Conservation (phyloP, 2,329 filamentous ascomycete species). For the Calonectria montana region DNA sequence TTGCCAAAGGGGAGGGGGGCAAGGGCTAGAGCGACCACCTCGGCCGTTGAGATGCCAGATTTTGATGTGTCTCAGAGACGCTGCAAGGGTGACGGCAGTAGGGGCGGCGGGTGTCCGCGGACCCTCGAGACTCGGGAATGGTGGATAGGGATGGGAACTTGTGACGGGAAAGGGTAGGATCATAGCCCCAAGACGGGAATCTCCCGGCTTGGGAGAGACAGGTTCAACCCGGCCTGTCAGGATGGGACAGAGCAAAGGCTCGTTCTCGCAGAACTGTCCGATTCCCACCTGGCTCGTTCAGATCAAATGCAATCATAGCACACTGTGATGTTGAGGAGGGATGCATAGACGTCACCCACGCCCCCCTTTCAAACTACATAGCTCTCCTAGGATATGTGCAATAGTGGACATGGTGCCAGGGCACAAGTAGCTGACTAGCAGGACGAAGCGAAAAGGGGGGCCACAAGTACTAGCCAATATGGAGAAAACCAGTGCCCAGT, state of each 20-base stretch:
- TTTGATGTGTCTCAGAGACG: slow-evolving; percentile 41
- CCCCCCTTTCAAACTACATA: slow-evolving; percentile 21
- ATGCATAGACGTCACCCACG: slow-evolving; percentile 21
- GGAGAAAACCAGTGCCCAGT: slow-evolving; percentile 12
- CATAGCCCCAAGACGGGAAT: slow-evolving; percentile 21
- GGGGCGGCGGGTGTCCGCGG: slow-evolving; percentile 32
- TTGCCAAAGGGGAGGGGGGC: slow-evolving; percentile 11
- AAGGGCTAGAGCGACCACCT: slow-evolving; percentile 24
- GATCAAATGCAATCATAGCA: slow-evolving; percentile 29
- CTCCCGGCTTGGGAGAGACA: slow-evolving; percentile 20
- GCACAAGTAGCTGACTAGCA: slow-evolving; percentile 12
- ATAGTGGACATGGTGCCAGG: slow-evolving; percentile 13
- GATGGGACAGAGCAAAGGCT: slow-evolving; percentile 9
- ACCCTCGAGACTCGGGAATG: slow-evolving; percentile 39
- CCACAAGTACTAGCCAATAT: background rate
- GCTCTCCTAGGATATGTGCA: slow-evolving; percentile 19
- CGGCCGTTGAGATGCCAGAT: slow-evolving; percentile 46
- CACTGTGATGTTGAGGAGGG: slow-evolving; percentile 24
- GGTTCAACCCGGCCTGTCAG: slow-evolving; percentile 29
- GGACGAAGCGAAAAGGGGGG: slow-evolving; percentile 17
- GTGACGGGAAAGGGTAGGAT: slow-evolving; percentile 25
- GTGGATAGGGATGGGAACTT: slow-evolving; percentile 39
- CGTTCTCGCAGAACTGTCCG: background rate
- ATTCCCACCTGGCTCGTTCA: slow-evolving; percentile 14
- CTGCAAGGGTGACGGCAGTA: slow-evolving; percentile 44